Conservation (phyloP, 805 yeast genomes). For the Isabelozyma gotoi region DNA sequence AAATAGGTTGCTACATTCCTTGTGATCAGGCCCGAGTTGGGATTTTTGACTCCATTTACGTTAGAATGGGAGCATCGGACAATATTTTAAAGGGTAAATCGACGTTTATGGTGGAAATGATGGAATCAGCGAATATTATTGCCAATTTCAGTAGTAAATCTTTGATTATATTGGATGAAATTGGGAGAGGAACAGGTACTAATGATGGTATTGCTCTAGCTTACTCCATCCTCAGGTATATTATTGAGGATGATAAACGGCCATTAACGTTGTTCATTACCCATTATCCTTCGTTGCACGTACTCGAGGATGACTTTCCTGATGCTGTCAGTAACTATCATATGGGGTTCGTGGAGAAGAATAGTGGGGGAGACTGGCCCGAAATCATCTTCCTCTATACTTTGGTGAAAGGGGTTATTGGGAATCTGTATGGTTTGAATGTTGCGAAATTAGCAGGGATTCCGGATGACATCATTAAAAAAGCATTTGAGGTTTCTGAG, state of each 20-base stretch:
- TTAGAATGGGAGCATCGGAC: slow-evolving; percentile 87
- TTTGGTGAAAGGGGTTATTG: slow-evolving; percentile 35
- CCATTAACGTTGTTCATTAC: slow-evolving; percentile 79
- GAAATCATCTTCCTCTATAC: slow-evolving; percentile 40
- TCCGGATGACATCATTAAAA: slow-evolving; percentile 42
- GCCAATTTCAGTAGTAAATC: slow-evolving; percentile 53
- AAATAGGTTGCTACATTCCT: slow-evolving; percentile 75
- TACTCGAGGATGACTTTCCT: slow-evolving; percentile 43
- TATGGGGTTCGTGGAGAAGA: slow-evolving; percentile 59
- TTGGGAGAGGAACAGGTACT: slow-evolving; percentile 77
- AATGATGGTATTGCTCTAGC: slow-evolving; percentile 83
- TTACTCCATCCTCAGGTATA: slow-evolving; percentile 63
- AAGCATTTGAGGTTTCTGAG: slow-evolving; percentile 43
- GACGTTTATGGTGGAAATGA: slow-evolving; percentile 78
- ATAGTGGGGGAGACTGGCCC: slow-evolving; percentile 26
- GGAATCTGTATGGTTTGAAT: slow-evolving; percentile 78
- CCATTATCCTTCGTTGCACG: slow-evolving; percentile 70
- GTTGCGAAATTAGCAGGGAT: slow-evolving; percentile 78
- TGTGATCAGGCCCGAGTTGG: slow-evolving; percentile 62
- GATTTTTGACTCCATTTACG: slow-evolving; percentile 71
- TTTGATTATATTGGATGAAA: slow-evolving; percentile 68
- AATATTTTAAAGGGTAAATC: slow-evolving; percentile 73
- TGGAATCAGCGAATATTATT: slow-evolving; percentile 62
- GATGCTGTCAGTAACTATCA: slow-evolving; percentile 57
- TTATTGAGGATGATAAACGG: slow-evolving; percentile 32